These are phyloP conservation scores for Paspalum notatum DNA, from an alignment of 176 grass and related monocot genomes.

Conservation along the genomic window DNA sequence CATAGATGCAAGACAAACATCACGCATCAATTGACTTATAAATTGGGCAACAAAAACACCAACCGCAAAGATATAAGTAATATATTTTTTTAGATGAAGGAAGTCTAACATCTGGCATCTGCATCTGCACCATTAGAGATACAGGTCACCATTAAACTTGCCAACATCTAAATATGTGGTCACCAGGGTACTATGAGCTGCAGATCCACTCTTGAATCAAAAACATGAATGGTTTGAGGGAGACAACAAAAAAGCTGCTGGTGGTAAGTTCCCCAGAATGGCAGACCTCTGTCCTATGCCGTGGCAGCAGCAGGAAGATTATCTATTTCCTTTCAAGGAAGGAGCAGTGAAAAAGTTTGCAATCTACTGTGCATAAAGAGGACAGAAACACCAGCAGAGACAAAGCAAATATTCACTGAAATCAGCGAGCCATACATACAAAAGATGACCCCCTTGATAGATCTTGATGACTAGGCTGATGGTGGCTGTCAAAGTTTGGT, in stretches of 20 bases:
- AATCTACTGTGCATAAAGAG: background rate
- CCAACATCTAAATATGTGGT: background rate
- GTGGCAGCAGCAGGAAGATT: background rate
- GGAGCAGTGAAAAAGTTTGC: background rate
- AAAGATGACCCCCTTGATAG: constrained; percentile 2
- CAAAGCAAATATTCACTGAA: constrained; percentile 18
- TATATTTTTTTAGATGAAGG: too few species aligned
- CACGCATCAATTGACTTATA: background rate
- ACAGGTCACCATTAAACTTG: background rate
- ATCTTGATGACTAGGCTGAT: constrained; percentile 14
- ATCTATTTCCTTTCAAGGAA: constrained; percentile 8
- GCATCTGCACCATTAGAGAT: background rate
- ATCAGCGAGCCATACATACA: constrained; percentile 1
- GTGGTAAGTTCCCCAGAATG: background rate
- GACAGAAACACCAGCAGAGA: constrained; percentile 10
- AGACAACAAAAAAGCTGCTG: constrained; percentile 3
- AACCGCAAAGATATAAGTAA: too few species aligned
- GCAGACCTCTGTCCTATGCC: background rate
- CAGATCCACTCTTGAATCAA: background rate
- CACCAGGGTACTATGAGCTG: background rate
- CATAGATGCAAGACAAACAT: background rate
- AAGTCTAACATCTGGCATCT: background rate
- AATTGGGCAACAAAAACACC: background rate
- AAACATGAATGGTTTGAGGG: constrained; percentile 13
- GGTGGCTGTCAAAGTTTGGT: background rate